These are phyloP conservation scores for Euphorbia celastroides DNA, from an alignment of 441 rosid genomes.

Conservation along the genomic window DNA sequence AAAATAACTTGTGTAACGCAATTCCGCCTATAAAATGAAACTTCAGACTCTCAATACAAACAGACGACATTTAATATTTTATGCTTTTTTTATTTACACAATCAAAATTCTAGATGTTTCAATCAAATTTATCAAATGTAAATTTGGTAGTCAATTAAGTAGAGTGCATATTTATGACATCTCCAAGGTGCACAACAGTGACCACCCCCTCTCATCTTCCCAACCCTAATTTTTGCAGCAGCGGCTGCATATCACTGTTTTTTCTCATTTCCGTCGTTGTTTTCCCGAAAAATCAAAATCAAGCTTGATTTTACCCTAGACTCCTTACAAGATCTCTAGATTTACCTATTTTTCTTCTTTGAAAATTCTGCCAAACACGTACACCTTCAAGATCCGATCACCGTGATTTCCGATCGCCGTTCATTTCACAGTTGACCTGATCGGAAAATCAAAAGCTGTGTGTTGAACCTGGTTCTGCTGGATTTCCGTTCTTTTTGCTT, in stretches of 20 bases:
- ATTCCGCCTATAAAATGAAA: too few species aligned
- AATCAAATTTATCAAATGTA: neutral
- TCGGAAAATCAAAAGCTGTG: neutral
- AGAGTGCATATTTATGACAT: neutral
- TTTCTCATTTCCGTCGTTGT: neutral
- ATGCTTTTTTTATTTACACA: too few species aligned
- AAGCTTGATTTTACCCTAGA: neutral
- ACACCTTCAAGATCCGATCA: neutral
- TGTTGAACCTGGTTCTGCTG: neutral
- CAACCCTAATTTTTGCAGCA: neutral
- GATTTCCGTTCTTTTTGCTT: neutral
- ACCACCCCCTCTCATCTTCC: neutral
- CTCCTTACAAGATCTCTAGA: neutral
- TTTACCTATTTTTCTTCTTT: neutral
- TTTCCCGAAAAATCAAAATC: neutral
- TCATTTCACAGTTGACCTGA: neutral
- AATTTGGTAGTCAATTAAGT: neutral
- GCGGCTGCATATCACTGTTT: too few species aligned
- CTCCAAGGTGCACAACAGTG: neutral
- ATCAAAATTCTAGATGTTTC: neutral
- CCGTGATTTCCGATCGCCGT: neutral
- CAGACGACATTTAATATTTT: too few species aligned
- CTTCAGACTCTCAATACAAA: too few species aligned
- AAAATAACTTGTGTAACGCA: too few species aligned
- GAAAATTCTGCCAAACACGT: neutral